Evolutionary conservation across 2,329 filamentous ascomycete species (phyloP), one percentile per base, ranked within the genome.

Genomic region (Ilyonectria mors-panacis): DNA sequence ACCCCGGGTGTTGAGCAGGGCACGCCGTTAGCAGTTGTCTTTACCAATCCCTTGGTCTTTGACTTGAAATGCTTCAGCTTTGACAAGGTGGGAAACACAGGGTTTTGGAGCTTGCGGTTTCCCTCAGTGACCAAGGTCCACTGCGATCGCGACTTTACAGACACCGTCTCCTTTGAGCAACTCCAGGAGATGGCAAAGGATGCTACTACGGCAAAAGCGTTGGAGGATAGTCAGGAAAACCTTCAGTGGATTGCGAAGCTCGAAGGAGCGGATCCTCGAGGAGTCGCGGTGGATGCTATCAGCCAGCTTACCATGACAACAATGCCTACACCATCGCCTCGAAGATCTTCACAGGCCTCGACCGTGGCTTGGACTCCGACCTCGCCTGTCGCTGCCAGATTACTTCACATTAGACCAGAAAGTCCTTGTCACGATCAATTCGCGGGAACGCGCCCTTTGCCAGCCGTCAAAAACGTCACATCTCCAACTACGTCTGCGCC

Each of bases 61-160:
- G 95, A 97, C 72, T 83, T 97, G 66, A 85, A 93, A 26, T 95
- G 94, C 59, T 93, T 93, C 68, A 91, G 92, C 0, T 97, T 94
- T 72, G 92, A 94, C 66, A 93, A 91, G 75, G 86, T 88, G 3
- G 87, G 89, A 4, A 91, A 92, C 74, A 90, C 89, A 15, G 85
- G 86, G 1, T 94, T 93, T 74, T 94, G 89, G 83, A 91, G 91
- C 66, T 87, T 94, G 59, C 87, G 94, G 1, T 97, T 97, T 74
- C 92, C 94, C 1, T 85, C 88, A 2, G 88, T 95, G 4, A 86
- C 89, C 63, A 97, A 95, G 75, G 85, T 97, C 10, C 94, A 97
- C 73, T 88, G 86, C 67, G 94, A 97, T 77, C 86, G 94, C 26
- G 88, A 88, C 2, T 93, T 88, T 76, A 83, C 85, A 23, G 93